Evolutionary conservation across 768 basidiomycete genomes (phyloP).

Genomic region (Podaxis sp.): DNA sequence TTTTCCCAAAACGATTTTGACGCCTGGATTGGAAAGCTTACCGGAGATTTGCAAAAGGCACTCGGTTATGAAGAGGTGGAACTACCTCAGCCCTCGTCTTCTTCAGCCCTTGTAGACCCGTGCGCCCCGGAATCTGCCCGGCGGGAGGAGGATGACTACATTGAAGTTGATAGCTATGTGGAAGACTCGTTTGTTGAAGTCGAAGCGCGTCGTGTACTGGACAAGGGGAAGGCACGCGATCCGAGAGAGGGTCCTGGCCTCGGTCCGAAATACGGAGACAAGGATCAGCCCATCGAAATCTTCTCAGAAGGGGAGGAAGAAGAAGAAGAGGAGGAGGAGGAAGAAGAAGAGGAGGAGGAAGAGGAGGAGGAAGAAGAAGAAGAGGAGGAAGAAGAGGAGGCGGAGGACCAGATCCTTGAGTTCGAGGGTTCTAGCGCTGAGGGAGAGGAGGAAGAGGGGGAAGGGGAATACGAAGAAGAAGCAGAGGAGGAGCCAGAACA

Average conservation of each 20-base stretch:
- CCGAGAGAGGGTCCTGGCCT: slow-evolving; percentile 57
- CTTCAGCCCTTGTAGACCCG: background rate
- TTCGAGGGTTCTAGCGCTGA: slow-evolving; percentile 14
- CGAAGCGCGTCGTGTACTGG: slow-evolving; percentile 37
- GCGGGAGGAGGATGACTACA: slow-evolving; percentile 14
- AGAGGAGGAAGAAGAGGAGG: slow-evolving; percentile 17
- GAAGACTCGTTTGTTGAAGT: slow-evolving; percentile 58
- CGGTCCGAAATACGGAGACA: slow-evolving; percentile 27
- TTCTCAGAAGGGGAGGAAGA: slow-evolving; percentile 25
- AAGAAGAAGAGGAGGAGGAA: slow-evolving; percentile 14
- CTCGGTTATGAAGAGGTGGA: slow-evolving; percentile 44
- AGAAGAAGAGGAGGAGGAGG: slow-evolving; percentile 25
- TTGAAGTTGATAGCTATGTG: slow-evolving; percentile 27
- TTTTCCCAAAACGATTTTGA: slow-evolving; percentile 67
- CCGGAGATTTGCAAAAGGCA: slow-evolving; percentile 50
- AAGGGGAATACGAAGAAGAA: slow-evolving; percentile 21
- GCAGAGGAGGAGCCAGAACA: slow-evolving; percentile 1
- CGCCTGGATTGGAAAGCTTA: slow-evolving; percentile 65
- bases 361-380: slow-evolving; percentile 16
- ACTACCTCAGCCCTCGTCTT: slow-evolving; percentile 1
- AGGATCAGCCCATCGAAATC: slow-evolving; percentile 45
- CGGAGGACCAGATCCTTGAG: background rate
- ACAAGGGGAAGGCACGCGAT: slow-evolving; percentile 60
- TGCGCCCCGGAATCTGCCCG: background rate
- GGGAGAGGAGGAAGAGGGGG: slow-evolving; percentile 16